Conservation (phyloP, 75 land plant genomes). For the Cupressus sempervirens region DNA sequence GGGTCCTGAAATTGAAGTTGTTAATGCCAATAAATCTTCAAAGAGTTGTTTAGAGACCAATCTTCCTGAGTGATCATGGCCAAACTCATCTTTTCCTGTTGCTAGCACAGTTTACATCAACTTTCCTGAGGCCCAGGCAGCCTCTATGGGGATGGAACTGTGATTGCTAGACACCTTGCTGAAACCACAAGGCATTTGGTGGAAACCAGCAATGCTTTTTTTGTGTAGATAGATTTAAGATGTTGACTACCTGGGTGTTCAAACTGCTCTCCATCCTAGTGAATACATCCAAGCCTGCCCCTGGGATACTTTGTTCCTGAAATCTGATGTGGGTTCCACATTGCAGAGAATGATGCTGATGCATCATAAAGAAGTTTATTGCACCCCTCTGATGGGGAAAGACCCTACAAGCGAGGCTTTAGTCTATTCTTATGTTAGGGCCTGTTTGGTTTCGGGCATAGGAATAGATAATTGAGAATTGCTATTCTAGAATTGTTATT, state of each 20-base stretch:
- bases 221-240: neutral
- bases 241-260: neutral
- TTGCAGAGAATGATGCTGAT: neutral
- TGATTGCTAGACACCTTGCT: neutral
- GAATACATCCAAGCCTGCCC: neutral
- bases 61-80: neutral
- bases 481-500: too few species aligned
- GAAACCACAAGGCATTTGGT: neutral
- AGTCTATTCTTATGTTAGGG: neutral
- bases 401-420: neutral
- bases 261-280: neutral
- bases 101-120: neutral
- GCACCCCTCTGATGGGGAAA: neutral
- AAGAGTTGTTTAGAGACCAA: neutral
- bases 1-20: neutral
- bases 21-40: neutral
- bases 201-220: neutral
- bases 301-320: neutral
- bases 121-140: neutral
- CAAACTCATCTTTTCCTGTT: neutral
- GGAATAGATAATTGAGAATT: too few species aligned
- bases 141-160: neutral
- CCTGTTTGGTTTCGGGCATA: too few species aligned
- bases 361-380: too few species aligned
- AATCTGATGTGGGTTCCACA: neutral